Evolutionary conservation across 2,329 filamentous ascomycete genomes (phyloP), one percentile per base, ranked within the genome.

Genomic region (Diaporthe sp.): DNA sequence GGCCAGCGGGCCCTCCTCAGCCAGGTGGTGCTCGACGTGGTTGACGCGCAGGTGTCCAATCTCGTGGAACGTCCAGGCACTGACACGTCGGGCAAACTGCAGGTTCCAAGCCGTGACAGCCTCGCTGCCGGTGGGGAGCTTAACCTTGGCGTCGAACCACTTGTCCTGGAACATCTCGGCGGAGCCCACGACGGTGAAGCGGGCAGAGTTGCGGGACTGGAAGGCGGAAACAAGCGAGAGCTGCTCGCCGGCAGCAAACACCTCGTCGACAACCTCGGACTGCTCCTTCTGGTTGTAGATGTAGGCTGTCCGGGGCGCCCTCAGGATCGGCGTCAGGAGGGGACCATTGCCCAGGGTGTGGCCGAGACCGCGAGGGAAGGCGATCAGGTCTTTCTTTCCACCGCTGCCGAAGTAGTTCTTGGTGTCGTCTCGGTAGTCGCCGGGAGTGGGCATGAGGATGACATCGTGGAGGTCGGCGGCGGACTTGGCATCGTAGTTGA

Each of bases 51-150:
- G 84, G 15, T 99, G 95, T 79, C 97, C 97, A 73, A 93, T 91
- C 87, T 99, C 97, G 86, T 98, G 93, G 88, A 99, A 99, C 0
- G 96, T 92, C 97, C 97, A 99, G n/a, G 91, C 94, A n/a, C 94
- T 93, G 74, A 99, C 84, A 81, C 94, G 92, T 85, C 94, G 93
- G 28, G 94, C 94, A 81, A 99, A 98, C 73, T 94, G 94, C 80
- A 92, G 90, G 87, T 99, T 99, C 79, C 89, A 90, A 17, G 94
- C 93, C 83, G 90, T 90, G 58, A 89, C 87, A 70, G 89, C 86
- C 77, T 89, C 82, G 75, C 85, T 84, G 74, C 85, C 86, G 31
- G 83, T 86, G 39, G 83, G 86, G 81, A 91, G 92, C 84, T 93
- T 89, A 67, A 97, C 95, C 82, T 92, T 92, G 73, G 94, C 94